Evolutionary conservation across 371 early-diverging fungal genomes (phyloP).

Genomic region (Mortierella sp.): DNA sequence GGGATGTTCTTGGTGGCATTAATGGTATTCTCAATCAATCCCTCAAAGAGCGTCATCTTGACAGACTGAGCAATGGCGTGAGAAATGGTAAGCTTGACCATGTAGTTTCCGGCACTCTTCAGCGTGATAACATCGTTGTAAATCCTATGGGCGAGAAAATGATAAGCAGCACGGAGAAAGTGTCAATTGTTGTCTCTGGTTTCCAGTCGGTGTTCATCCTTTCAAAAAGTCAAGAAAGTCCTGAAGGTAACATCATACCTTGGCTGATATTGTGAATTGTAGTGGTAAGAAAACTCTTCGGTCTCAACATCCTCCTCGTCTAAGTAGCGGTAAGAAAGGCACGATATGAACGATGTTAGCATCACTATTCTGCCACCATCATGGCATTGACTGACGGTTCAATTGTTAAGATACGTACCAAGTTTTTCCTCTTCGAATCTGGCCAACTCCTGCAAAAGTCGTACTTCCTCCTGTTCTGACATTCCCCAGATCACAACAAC

Average conservation of each 20-base stretch:
- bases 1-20: slow-evolving; percentile 90
- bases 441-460: slow-evolving; percentile 80
- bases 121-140: slow-evolving; percentile 76
- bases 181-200: neutral
- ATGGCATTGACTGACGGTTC: neutral
- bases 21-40: slow-evolving; percentile 86
- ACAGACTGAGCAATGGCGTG: slow-evolving; percentile 90
- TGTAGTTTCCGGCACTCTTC: slow-evolving; percentile 76
- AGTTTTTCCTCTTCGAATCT: slow-evolving; percentile 68
- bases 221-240: neutral
- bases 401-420: slow-evolving; percentile 23
- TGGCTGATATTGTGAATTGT: slow-evolving; percentile 81
- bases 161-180: neutral
- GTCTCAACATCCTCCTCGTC: slow-evolving; percentile 85
- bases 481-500: slow-evolving; percentile 98
- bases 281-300: slow-evolving; percentile 94
- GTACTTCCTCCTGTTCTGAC: slow-evolving; percentile 85
- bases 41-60: slow-evolving; percentile 89
- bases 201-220: neutral
- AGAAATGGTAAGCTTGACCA: slow-evolving; percentile 89
- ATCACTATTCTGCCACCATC: too few species aligned
- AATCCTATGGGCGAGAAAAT: slow-evolving; percentile 41
- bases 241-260: slow-evolving; percentile 50
- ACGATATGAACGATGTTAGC: neutral
- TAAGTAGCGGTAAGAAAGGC: slow-evolving; percentile 41